These are phyloP conservation scores for Candida tammaniensis DNA, from an alignment of 805 yeast species.

Conservation along the genomic window DNA sequence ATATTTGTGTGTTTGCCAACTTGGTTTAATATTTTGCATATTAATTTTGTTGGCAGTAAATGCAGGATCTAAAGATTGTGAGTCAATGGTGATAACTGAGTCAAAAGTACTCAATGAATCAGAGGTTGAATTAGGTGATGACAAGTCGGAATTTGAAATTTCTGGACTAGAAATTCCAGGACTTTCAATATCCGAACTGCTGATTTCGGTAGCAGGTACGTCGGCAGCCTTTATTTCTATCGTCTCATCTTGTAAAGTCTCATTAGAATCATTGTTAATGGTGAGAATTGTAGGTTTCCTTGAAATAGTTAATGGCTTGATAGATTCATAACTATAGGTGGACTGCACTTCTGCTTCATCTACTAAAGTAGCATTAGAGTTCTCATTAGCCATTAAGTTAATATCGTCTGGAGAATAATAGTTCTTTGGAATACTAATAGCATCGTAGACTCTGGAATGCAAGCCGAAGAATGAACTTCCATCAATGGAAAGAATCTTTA, in stretches of 20 bases:
- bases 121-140: background rate
- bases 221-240: too few relatives aligned
- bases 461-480: constrained; percentile 53
- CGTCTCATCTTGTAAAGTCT: constrained; percentile 11
- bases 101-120: background rate
- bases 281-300: constrained; percentile 8
- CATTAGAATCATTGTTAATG: constrained; percentile 11
- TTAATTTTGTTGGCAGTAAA: too few relatives aligned
- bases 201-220: too few relatives aligned
- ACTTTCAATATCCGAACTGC: too few relatives aligned
- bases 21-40: too few relatives aligned
- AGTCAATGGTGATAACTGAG: background rate
- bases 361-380: constrained; percentile 16
- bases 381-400: constrained; percentile 17
- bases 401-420: constrained; percentile 32
- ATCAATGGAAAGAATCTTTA: constrained; percentile 51
- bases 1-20: constrained; percentile 2
- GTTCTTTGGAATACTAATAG: constrained; percentile 20
- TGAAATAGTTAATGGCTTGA: constrained; percentile 13
- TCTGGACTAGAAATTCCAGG: too few relatives aligned
- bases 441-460: constrained; percentile 43
- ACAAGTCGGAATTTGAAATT: too few relatives aligned
- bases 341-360: constrained; percentile 9
- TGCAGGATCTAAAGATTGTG: too few relatives aligned
- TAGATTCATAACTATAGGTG: constrained; percentile 8